Percentiles rank a stretch among this genome's conserved stretches.
Evolutionary conservation across 306 rosid species (phyloP).

Genomic region (Trifolium repens): DNA sequence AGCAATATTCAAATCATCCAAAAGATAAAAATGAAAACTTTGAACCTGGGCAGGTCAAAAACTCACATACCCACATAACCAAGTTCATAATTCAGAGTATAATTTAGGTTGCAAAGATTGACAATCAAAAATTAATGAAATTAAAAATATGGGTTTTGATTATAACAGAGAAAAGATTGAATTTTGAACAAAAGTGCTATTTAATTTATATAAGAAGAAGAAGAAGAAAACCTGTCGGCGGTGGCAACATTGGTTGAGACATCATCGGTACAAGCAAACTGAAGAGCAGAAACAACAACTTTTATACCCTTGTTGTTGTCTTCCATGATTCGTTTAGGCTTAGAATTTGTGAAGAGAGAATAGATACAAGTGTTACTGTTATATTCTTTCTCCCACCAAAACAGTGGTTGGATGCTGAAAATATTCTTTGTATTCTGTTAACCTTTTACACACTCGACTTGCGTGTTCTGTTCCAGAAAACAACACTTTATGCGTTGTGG

Average conservation of each 20-base stretch:
- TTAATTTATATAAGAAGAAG: not conserved
- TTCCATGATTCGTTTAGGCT: not conserved
- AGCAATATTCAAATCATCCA: not conserved
- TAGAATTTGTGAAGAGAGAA: not conserved
- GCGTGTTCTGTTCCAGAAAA: not conserved
- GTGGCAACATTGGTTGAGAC: constrained; percentile 68
- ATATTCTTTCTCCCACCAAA: no score
- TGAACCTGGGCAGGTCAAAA: not conserved
- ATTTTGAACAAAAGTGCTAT: not conserved
- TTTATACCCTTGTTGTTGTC: constrained; percentile 37
- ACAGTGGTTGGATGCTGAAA: no score
- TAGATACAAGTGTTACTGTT: not conserved
- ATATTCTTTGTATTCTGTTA: no score
- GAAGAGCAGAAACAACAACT: constrained; percentile 84
- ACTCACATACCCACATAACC: constrained; percentile 8
- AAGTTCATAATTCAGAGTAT: not conserved
- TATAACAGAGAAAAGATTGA: not conserved
- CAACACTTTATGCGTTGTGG: not conserved
- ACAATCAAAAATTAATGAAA: constrained; percentile 13
- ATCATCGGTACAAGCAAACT: constrained; percentile 85
- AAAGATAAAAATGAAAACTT: constrained; percentile 34
- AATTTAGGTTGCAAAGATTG: constrained; percentile 3
- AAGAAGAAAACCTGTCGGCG: constrained; percentile 68
- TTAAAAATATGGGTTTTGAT: not conserved
- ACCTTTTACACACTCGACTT: not conserved